These are phyloP conservation scores for Brassica nigra DNA, from an alignment of 345 rosid genomes.

Conservation along the genomic window DNA sequence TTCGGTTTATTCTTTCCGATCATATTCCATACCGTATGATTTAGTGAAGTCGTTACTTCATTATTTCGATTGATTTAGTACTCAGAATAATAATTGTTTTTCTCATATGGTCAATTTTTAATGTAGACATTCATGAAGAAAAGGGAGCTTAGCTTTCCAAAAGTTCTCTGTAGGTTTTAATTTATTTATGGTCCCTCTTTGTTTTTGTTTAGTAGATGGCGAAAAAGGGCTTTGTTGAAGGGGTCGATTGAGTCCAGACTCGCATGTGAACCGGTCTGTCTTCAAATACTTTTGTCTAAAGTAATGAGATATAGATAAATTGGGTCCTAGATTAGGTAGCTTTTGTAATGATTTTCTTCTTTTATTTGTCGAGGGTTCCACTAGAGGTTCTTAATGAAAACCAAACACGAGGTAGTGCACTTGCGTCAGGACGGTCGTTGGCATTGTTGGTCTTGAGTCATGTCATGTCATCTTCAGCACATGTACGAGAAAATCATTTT, in stretches of 20 bases:
- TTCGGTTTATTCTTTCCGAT: slow-evolving; percentile 28
- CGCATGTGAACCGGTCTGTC: slow-evolving; percentile 36
- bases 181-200: slow-evolving; percentile 25
- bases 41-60: slow-evolving; percentile 34
- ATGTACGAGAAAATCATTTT: slow-evolving; percentile 10
- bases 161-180: slow-evolving; percentile 22
- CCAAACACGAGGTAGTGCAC: slow-evolving; percentile 29
- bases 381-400: slow-evolving; percentile 14
- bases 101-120: slow-evolving; percentile 35
- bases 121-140: slow-evolving; percentile 35
- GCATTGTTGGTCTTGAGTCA: slow-evolving; percentile 38
- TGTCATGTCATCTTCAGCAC: slow-evolving; percentile 35
- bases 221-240: slow-evolving; percentile 21
- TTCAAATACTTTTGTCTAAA: slow-evolving; percentile 34
- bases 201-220: slow-evolving; percentile 12
- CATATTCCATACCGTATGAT: slow-evolving; percentile 32
- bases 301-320: slow-evolving; percentile 21
- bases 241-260: slow-evolving; percentile 30
- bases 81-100: slow-evolving; percentile 16
- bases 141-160: slow-evolving; percentile 34
- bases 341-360: slow-evolving; percentile 23
- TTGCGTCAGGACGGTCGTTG: slow-evolving; percentile 34
- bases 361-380: slow-evolving; percentile 26
- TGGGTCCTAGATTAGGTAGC: slow-evolving; percentile 17
- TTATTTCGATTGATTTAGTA: slow-evolving; percentile 10